A percentile compares a stretch with the other conserved stretches of the same genome.
These are phyloP conservation scores for Andrographis paniculata DNA, from an alignment of 305 asterid species.

Conservation along the genomic window DNA sequence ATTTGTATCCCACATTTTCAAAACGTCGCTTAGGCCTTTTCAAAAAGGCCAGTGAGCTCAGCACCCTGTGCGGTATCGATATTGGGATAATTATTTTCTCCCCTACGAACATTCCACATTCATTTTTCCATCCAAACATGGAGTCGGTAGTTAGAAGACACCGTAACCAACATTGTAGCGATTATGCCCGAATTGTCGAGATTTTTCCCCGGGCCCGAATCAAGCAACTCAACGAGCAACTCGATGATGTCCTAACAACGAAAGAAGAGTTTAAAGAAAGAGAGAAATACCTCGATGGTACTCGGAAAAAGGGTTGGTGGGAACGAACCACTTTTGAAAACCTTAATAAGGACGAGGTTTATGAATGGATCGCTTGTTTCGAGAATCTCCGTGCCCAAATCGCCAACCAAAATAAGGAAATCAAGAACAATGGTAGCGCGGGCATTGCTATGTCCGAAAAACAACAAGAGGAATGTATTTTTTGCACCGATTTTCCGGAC, in stretches of 20 bases:
- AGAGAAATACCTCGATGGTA: conserved; percentile 1
- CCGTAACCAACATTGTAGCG: background rate
- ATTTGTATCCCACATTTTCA: conserved; percentile 31
- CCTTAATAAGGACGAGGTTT: conserved; percentile 17
- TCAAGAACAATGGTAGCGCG: too few relatives aligned
- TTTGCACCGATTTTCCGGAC: too few relatives aligned
- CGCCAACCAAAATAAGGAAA: background rate
- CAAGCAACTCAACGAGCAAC: background rate
- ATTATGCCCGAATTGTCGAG: conserved; percentile 1
- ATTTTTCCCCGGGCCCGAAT: background rate
- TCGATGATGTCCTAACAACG: conserved; percentile 13
- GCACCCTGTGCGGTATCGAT: conserved; percentile 25
- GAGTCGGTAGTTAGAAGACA: conserved; percentile 22
- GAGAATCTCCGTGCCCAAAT: background rate
- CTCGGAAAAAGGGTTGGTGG: conserved; percentile 16
- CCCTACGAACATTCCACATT: too few relatives aligned
- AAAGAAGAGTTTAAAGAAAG: conserved; percentile 1
- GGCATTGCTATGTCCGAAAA: too few relatives aligned
- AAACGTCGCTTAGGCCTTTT: conserved; percentile 24
- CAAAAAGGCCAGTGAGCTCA: conserved; percentile 28
- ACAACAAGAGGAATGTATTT: too few relatives aligned
- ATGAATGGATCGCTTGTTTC: conserved; percentile 12
- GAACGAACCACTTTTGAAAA: conserved; percentile 14
- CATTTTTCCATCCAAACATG: conserved; percentile 31
- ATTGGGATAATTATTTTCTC: conserved; percentile 32